Percentiles rank a stretch among this genome's conserved stretches.
Conservation (phyloP, 148 eudicot genomes). For the Persicaria maculosa region DNA sequence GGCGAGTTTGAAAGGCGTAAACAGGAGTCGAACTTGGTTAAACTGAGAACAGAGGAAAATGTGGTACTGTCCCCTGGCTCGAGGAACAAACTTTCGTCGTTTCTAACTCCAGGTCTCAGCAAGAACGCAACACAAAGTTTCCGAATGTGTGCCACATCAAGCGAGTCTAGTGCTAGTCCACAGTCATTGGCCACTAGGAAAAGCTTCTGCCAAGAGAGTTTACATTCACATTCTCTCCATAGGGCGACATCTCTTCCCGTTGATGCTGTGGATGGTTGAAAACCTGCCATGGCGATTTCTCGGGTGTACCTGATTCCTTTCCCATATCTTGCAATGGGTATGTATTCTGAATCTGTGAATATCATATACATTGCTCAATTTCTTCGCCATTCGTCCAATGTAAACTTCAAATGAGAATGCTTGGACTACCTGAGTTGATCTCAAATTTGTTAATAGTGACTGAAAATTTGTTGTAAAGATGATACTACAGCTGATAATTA, state of each 20-base stretch:
- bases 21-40: slow-evolving; percentile 13
- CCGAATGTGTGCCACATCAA: slow-evolving; percentile 16
- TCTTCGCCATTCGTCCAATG: slow-evolving; percentile 16
- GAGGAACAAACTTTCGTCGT: slow-evolving; percentile 29
- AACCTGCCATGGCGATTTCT: not conserved
- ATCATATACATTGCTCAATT: not conserved
- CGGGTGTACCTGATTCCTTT: not conserved
- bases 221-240: slow-evolving; percentile 59
- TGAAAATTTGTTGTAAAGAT: slow-evolving; percentile 11
- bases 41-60: slow-evolving; percentile 19
- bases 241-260: slow-evolving; percentile 72
- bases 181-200: slow-evolving; percentile 35
- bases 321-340: not conserved
- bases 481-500: not conserved
- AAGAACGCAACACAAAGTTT: slow-evolving; percentile 19
- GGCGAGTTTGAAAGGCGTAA: slow-evolving; percentile 17
- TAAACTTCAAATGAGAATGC: slow-evolving; percentile 10
- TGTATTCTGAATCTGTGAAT: not conserved
- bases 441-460: slow-evolving; percentile 8
- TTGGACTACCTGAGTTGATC: not conserved
- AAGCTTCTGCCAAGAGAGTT: slow-evolving; percentile 30
- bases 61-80: slow-evolving; percentile 11
- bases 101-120: slow-evolving; percentile 18
- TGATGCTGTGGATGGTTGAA: slow-evolving; percentile 58
- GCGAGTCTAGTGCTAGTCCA: slow-evolving; percentile 29